A percentile compares a stretch with the other conserved stretches of the same genome.
These are phyloP conservation scores for Nigrograna mackinnonii DNA, from an alignment of 2,329 filamentous ascomycete genomes.

Conservation along the genomic window DNA sequence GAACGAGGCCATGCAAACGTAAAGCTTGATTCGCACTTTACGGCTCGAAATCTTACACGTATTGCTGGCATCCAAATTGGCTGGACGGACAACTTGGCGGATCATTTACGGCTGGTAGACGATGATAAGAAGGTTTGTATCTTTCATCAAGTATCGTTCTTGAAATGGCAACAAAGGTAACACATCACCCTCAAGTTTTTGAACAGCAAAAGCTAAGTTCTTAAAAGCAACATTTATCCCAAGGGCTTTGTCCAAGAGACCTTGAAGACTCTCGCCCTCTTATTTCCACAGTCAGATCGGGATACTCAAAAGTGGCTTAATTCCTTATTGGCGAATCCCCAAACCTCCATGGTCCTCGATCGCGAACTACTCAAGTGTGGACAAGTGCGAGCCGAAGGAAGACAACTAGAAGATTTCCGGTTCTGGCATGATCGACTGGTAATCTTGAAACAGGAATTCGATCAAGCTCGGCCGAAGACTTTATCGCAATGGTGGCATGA, in stretches of 20 bases:
- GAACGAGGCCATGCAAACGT: constrained; percentile 8
- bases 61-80: constrained; percentile 44
- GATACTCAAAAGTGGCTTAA: constrained; percentile 23
- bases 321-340: too few species aligned
- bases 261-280: constrained; percentile 39
- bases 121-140: constrained; percentile 46
- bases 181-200: not conserved
- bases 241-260: constrained; percentile 41
- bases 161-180: constrained; percentile 19
- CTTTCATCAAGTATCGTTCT: constrained; percentile 48
- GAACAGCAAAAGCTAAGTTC: not conserved
- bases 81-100: constrained; percentile 46
- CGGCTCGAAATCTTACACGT: constrained; percentile 14
- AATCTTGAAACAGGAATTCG: constrained; percentile 49
- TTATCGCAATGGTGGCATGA: constrained; percentile 51
- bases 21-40: constrained; percentile 16
- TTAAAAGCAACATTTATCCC: constrained; percentile 26
- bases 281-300: constrained; percentile 37
- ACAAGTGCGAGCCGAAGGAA: constrained; percentile 33
- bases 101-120: constrained; percentile 43
- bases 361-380: constrained; percentile 25
- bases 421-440: constrained; percentile 51
- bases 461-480: constrained; percentile 34
- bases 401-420: constrained; percentile 34
- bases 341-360: constrained; percentile 24